Base-by-base conservation (phyloP, 2,329 filamentous ascomycete genomes). In the Cephalotrichum gorgonifer region DNA sequence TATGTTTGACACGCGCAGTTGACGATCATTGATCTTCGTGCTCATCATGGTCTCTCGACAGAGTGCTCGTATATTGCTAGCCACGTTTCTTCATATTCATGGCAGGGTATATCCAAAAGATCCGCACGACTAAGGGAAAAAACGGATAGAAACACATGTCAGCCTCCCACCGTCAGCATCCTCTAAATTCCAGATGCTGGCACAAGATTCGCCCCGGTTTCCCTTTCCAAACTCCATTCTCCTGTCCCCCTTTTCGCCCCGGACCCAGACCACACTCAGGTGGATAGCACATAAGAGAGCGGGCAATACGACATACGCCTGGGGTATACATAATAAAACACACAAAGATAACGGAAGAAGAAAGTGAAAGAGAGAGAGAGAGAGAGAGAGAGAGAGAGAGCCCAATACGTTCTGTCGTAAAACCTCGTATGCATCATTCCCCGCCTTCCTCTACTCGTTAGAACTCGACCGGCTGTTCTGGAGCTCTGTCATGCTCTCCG, bases 401-500 rank as follows among this genome's bases (percentile, higher is more conserved):
- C 28, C 9, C 7, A 33, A 23, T 8, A 7, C 22, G 20, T 26
- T 43, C 22, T 7, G 30, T 33, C 35, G 35, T 39, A 20, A 22
- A 20, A 3, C 35, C n/a, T n/a, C 35, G 12, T 39, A 22, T 2
- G 15, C 30, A 33, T 33, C 30, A 33, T 33, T 15, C 30, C n/a
- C 30, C 4, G 12, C 35, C 5, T 20, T 22, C 3, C 38, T 7
- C 35, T 52, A 58, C 43, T 66, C 65, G 23, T 69, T 62, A 2
- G 67, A 69, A 38, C 54, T 59, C 1, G 66, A 61, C 22, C 65
- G 58, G 43, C 60, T 64, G 41, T 63, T 63, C 4, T 73, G 69
- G 23, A 78, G 59, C 54, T 75, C 73, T 14, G 70, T 73, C 60
- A 73, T 73, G 56, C 73, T 76, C 53, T 77, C 74, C 44, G 63